Evolutionary conservation across 2,329 filamentous ascomycete genomes (phyloP).

Genomic region (Colletotrichum falcatum): DNA sequence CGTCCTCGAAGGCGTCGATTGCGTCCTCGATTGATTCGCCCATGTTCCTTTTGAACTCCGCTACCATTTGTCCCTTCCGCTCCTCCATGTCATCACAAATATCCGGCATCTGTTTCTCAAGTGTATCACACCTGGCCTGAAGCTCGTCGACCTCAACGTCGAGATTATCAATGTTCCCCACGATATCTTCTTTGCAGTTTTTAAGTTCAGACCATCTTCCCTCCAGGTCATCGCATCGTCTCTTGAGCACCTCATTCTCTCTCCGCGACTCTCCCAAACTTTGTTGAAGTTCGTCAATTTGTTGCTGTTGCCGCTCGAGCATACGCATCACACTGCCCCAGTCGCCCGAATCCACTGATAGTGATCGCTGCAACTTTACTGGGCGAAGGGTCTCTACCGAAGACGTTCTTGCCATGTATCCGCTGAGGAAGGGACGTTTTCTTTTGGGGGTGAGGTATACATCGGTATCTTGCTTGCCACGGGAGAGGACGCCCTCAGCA

Average conservation of each 20-base stretch:
- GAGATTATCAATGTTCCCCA: conserved; percentile 2
- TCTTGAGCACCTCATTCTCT: background rate
- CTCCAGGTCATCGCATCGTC: conserved; percentile 13
- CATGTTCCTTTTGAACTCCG: too few relatives aligned
- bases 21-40: too few relatives aligned
- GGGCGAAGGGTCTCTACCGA: background rate
- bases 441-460: conserved; percentile 5
- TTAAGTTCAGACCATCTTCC: background rate
- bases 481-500: background rate
- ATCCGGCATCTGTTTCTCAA: too few relatives aligned
- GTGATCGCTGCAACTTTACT: background rate
- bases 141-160: background rate
- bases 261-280: background rate
- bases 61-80: too few relatives aligned
- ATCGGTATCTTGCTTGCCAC: background rate
- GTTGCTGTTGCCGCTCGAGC: conserved; percentile 11
- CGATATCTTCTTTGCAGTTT: conserved; percentile 1
- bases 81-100: too few relatives aligned
- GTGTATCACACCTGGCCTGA: too few relatives aligned
- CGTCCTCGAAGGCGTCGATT: too few relatives aligned
- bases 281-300: conserved; percentile 1
- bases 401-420: conserved; percentile 8
- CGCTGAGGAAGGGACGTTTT: background rate
- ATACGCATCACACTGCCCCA: background rate
- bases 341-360: background rate